A percentile compares a stretch with the other conserved stretches of the same genome.
Evolutionary conservation across 176 grass and related monocot species (phyloP).

Genomic region (Triticum aestivum): IWGSC_CS_RefSeq_v2.1 NC_057795.1:432351741-432352240

Average conservation of each 20-base stretch:
- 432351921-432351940: slow-evolving; percentile 19
- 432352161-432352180: slow-evolving; percentile 88
- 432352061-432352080: slow-evolving; percentile 27
- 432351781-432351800: slow-evolving; percentile 91
- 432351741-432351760: slow-evolving; percentile 17
- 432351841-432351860: slow-evolving; percentile 21
- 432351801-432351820: slow-evolving; percentile 92
- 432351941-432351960: slow-evolving; percentile 99
- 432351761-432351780: slow-evolving; percentile 86
- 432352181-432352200: slow-evolving; percentile 73
- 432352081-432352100: slow-evolving; percentile 17
- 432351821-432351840: slow-evolving; percentile 99
- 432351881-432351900: background rate
- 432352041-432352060: slow-evolving; percentile 26
- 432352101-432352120: slow-evolving; percentile 44
- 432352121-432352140: slow-evolving; percentile 67
- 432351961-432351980: slow-evolving; percentile 94
- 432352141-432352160: slow-evolving; percentile 81
- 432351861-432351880: background rate
- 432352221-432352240: slow-evolving; percentile 7
- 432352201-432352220: slow-evolving; percentile 48
- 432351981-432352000: slow-evolving; percentile 99
- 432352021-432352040: slow-evolving; percentile 92
- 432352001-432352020: slow-evolving; percentile 94
- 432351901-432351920: background rate